Percentiles rank a stretch among this genome's conserved stretches.
Conservation (phyloP, 2,329 filamentous ascomycete species). For the Neocucurbitaria cava region DNA sequence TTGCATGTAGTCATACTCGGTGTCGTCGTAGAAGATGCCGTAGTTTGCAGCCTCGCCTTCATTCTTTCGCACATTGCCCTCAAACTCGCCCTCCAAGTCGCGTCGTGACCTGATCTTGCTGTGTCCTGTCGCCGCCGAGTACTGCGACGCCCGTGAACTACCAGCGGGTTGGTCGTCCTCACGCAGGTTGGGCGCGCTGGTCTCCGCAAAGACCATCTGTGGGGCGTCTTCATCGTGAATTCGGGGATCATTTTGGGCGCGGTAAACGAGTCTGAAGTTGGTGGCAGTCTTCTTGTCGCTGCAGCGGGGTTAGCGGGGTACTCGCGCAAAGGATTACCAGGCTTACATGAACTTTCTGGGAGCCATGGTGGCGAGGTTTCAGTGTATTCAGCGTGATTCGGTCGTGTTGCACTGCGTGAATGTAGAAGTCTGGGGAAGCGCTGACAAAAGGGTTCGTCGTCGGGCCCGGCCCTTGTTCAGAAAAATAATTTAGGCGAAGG, state of each 20-base stretch:
- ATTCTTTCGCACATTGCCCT: constrained; percentile 76
- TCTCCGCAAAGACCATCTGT: constrained; percentile 86
- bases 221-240: constrained; percentile 92
- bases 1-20: constrained; percentile 99
- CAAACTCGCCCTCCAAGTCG: constrained; percentile 79
- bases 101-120: constrained; percentile 70
- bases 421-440: constrained; percentile 34
- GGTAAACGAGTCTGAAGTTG: constrained; percentile 93
- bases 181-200: constrained; percentile 52
- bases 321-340: not conserved
- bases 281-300: constrained; percentile 90
- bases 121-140: constrained; percentile 49
- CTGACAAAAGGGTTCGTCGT: constrained; percentile 40
- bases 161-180: constrained; percentile 50
- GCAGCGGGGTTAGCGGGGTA: constrained; percentile 44
- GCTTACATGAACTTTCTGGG: constrained; percentile 76
- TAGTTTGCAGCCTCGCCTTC: constrained; percentile 96
- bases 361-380: constrained; percentile 66
- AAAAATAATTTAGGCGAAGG: constrained; percentile 68
- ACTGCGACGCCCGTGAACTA: constrained; percentile 53
- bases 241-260: constrained; percentile 94
- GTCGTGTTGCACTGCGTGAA: constrained; percentile 7
- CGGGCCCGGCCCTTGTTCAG: constrained; percentile 12
- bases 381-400: not conserved
- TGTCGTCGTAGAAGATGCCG: constrained; percentile 94